A percentile compares a stretch with the other conserved stretches of the same genome.
phyloP scores from a whole-genome alignment of 495 filamentous ascomycete genomes.

The Astrocystis sublimbata region DNA sequence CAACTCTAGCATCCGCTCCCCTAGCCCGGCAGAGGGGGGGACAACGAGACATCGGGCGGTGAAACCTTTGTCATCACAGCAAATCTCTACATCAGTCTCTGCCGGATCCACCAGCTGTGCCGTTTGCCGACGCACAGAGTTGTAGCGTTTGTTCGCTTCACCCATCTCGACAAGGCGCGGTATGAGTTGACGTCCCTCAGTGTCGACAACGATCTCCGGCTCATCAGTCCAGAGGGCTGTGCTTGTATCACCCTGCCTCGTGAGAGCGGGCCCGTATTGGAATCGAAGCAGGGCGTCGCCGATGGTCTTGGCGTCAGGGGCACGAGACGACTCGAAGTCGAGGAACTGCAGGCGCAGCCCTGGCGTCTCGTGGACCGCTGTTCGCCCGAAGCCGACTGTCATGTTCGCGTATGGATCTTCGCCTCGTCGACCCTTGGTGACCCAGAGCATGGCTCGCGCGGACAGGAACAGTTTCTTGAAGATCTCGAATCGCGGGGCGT shows the following conservation, averaged over 20 bases:
- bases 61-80: too few species aligned
- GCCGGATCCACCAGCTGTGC: background rate
- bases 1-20: background rate
- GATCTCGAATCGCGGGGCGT: background rate
- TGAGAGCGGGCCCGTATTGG: background rate
- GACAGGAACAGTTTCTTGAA: background rate
- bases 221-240: conserved; percentile 31
- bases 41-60: background rate
- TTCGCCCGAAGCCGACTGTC: conserved; percentile 17
- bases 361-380: background rate
- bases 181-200: background rate
- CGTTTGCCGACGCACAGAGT: background rate
- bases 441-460: conserved; percentile 19
- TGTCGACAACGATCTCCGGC: conserved; percentile 32
- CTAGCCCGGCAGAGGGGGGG: background rate
- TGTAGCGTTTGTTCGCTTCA: background rate
- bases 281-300: background rate
- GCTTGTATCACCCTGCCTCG: background rate
- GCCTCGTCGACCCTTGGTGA: conserved; percentile 7
- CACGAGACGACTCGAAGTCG: conserved; percentile 23
- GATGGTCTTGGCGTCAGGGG: background rate
- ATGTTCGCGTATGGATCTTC: conserved; percentile 18
- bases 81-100: background rate
- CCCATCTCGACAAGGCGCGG: background rate
- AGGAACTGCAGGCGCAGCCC: conserved; percentile 28